Evolutionary conservation across 768 basidiomycete species (phyloP), one percentile per base, ranked within the genome.

Genomic region (Boletus vermiculosoides): DNA sequence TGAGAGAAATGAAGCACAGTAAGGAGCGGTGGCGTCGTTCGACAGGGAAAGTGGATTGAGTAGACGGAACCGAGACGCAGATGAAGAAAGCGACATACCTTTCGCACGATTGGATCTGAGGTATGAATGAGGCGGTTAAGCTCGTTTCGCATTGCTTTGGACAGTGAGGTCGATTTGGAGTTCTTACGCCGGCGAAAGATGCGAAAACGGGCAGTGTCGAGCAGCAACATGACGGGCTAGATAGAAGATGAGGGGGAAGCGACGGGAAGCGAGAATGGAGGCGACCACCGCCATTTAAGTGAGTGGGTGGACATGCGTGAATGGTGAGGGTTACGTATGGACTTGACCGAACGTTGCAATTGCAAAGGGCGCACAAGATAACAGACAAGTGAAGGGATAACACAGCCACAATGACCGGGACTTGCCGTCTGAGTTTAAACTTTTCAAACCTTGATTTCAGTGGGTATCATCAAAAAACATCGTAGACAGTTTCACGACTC

Each of bases 81-180:
- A 60, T 57, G 52, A 66, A 63, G 54, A 37, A 50, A 55, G 12
- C 37, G 28, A 47, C 54, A 53, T 37, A 86, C 90, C 80, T 86
- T 88, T 69, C 81, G 82, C 52, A 77, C 73, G 28, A 66, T 65
- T 36, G 80, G 73, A 67, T 88, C 84, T 50, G 81, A 71, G n/a
- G 80, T 80, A 49, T 77, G 74, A 55, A 89, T 82, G 65, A 94
- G 83, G 56, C 77, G 73, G 68, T 82, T 81, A 56, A 93, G 78
- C 71, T 91, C 90, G 69, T 80, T 82, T 56, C 81, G 77, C 78
- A 88, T 87, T 23, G 78, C 73, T 69, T 84, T 84, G 54, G 82
- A 54, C 10, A 56, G 37, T 15, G 53, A 20, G 13, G 60, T 56
- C 36, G 53, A 33, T 78, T 79, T 73, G 47, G 76, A 62, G 58